These are phyloP conservation scores for Massarina eburnea DNA, from an alignment of 2,329 filamentous ascomycete genomes.

Conservation along the genomic window DNA sequence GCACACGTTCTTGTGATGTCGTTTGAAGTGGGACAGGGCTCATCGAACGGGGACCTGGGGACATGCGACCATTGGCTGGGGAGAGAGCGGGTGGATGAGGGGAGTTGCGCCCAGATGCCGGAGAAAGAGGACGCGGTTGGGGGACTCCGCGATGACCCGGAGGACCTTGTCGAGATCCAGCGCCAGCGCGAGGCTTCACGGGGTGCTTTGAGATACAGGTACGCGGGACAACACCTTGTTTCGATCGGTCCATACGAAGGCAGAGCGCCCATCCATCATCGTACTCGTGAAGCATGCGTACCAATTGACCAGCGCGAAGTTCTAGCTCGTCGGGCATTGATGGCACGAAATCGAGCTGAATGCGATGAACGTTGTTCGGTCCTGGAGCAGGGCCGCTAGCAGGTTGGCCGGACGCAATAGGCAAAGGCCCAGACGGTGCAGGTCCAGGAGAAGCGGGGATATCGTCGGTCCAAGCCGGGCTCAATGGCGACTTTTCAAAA, in stretches of 20 bases:
- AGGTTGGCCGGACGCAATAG: constrained; percentile 61
- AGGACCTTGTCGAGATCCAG: constrained; percentile 58
- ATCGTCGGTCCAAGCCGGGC: constrained; percentile 64
- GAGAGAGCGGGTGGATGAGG: constrained; percentile 51
- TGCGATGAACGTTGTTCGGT: constrained; percentile 75
- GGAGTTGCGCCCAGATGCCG: constrained; percentile 50
- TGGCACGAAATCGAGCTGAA: constrained; percentile 91
- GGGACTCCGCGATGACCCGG: constrained; percentile 41
- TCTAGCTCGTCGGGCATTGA: constrained; percentile 91
- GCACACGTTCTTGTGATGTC: constrained; percentile 29
- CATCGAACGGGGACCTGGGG: constrained; percentile 32
- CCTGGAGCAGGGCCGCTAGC: constrained; percentile 57
- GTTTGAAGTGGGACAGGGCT: constrained; percentile 39
- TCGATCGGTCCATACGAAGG: constrained; percentile 82
- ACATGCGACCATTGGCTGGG: constrained; percentile 38
- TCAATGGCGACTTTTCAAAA: constrained; percentile 46
- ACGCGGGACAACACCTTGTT: constrained; percentile 89
- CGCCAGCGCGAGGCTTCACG: constrained; percentile 74
- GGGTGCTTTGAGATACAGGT: constrained; percentile 91
- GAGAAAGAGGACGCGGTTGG: constrained; percentile 46
- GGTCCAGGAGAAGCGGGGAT: constrained; percentile 56
- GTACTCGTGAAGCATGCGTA: constrained; percentile 90
- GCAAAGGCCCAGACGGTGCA: constrained; percentile 41
- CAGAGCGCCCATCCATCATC: constrained; percentile 98
- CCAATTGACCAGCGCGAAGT: constrained; percentile 77